These are phyloP conservation scores for Rhizopus microsporus DNA, from an alignment of 371 early-diverging fungal genomes.

Conservation along the genomic window DNA sequence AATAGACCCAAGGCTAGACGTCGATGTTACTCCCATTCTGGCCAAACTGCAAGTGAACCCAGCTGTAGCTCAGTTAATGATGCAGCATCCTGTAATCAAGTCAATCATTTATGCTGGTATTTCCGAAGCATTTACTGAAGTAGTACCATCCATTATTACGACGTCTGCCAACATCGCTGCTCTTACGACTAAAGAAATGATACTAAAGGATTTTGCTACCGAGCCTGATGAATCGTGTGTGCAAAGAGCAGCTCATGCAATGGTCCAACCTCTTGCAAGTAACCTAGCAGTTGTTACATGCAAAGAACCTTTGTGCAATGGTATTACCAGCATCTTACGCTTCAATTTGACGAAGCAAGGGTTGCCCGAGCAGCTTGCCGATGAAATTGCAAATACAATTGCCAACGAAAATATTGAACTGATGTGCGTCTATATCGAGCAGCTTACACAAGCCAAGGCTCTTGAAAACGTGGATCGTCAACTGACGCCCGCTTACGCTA, in stretches of 20 bases:
- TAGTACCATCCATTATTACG: constrained; percentile 81
- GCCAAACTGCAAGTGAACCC: constrained; percentile 35
- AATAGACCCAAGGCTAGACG: constrained; percentile 18
- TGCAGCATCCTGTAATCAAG: constrained; percentile 83
- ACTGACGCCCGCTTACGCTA: constrained; percentile 68
- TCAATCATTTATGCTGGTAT: constrained; percentile 73
- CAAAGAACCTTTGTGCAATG: constrained; percentile 86
- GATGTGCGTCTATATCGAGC: constrained; percentile 88
- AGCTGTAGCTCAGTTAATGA: constrained; percentile 70
- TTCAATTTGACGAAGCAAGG: constrained; percentile 78
- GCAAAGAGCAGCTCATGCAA: constrained; percentile 88
- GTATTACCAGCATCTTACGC: constrained; percentile 76
- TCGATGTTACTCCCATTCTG: constrained; percentile 34
- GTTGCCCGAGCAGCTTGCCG: constrained; percentile 79
- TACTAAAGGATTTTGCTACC: constrained; percentile 92
- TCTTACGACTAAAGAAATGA: constrained; percentile 84
- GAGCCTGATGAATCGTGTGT: constrained; percentile 91
- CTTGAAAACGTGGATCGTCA: constrained; percentile 80
- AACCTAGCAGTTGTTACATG: constrained; percentile 89
- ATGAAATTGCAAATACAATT: constrained; percentile 77
- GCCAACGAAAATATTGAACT: constrained; percentile 90
- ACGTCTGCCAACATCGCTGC: constrained; percentile 90
- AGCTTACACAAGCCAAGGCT: constrained; percentile 88
- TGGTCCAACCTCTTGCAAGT: constrained; percentile 84
- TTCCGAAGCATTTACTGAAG: constrained; percentile 39